These are phyloP conservation scores for Carnegiea gigantea DNA, from an alignment of 179 eudicot genomes.

Conservation along the genomic window DNA sequence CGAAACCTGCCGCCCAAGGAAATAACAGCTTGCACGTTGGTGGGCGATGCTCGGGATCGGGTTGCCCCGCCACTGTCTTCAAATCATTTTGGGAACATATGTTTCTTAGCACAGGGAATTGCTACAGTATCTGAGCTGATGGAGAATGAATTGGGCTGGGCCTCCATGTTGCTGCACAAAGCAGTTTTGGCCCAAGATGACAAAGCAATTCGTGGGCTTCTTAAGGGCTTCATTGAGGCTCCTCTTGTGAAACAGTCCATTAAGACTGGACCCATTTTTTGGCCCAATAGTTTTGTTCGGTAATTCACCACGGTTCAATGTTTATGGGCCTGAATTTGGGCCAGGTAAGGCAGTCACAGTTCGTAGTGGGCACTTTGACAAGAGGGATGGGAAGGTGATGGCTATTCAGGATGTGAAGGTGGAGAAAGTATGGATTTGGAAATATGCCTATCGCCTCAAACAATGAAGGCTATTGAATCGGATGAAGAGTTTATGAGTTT, in stretches of 20 bases:
- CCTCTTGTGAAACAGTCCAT: conserved; percentile 3
- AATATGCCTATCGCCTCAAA: conserved; percentile 20
- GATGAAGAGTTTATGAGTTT: conserved; percentile 38
- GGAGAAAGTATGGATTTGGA: conserved; percentile 33
- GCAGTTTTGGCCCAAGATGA: background rate
- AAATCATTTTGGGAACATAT: conserved; percentile 17
- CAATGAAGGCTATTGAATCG: conserved; percentile 28
- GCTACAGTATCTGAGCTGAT: conserved; percentile 13
- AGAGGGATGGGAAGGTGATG: conserved; percentile 41
- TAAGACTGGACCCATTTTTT: background rate
- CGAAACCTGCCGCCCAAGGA: background rate
- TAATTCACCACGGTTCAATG: conserved; percentile 37
- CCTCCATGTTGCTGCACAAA: background rate
- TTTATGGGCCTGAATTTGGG: conserved; percentile 48
- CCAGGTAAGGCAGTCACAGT: conserved; percentile 45
- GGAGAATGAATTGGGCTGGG: conserved; percentile 17
- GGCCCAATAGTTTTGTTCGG: background rate
- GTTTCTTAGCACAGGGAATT: background rate
- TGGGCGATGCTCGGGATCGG: background rate
- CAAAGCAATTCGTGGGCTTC: background rate
- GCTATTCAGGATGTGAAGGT: conserved; percentile 36
- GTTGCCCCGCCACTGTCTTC: conserved; percentile 6
- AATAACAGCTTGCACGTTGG: background rate
- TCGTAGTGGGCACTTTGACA: conserved; percentile 34
- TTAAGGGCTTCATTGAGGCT: background rate